Base-by-base conservation (phyloP, 495 filamentous ascomycete genomes). In the Symbiotaphrina buchneri region DNA sequence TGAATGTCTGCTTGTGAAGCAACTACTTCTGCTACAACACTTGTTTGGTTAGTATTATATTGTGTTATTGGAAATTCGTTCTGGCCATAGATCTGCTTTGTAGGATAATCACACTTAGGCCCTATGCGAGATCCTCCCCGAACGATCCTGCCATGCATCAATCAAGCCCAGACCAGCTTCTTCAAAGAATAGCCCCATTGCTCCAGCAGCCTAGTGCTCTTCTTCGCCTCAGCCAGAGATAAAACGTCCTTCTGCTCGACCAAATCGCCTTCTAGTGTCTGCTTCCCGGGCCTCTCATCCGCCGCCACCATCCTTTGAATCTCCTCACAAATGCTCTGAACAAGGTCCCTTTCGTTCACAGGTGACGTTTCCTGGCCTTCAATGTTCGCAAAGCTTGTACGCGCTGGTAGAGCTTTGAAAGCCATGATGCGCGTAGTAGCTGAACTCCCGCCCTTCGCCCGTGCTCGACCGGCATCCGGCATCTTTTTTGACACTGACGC, bases 91-190 rank as follows among this genome's bases (percentile, higher is more conserved):
- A n/a, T n/a, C n/a, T n/a, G n/a, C n/a, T n/a, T n/a, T n/a, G n/a
- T n/a, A n/a, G n/a, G n/a, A n/a, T n/a, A n/a, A n/a, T n/a, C n/a
- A n/a, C n/a, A n/a, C n/a, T n/a, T n/a, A n/a, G n/a, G n/a, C n/a
- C n/a, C n/a, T n/a, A n/a, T n/a, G n/a, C n/a, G n/a, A n/a, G n/a
- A n/a, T n/a, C n/a, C n/a, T n/a, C n/a, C n/a, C n/a, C n/a, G n/a
- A n/a, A n/a, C n/a, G n/a, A n/a, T n/a, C n/a, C n/a, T n/a, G n/a
- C n/a, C n/a, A n/a, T n/a, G n/a, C n/a, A n/a, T n/a, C n/a, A n/a
- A n/a, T n/a, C n/a, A 87, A 34, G 76, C 78, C 84, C 84, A 94
- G 16, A 94, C 78, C 48, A 93, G 49, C 59, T 78, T 84, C 64
- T 85, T 92, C 30, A 94, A 55, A 35, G 70, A 71, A 56, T 93